phyloP scores from a whole-genome alignment of 306 rosid species.

The Corylus americana region DNA sequence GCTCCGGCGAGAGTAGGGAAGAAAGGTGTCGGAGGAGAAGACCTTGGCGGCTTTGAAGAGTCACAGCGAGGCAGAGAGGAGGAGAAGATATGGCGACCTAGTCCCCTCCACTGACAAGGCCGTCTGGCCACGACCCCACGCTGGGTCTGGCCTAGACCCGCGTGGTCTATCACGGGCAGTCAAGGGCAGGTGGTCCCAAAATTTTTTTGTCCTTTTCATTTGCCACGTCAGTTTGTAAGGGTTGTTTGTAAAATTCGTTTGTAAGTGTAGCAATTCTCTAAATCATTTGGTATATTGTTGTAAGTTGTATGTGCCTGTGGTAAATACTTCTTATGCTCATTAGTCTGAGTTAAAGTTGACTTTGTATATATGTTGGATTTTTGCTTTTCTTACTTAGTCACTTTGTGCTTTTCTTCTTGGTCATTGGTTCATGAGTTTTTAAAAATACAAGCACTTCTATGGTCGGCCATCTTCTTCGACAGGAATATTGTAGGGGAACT shows the following conservation, averaged over 20 bases:
- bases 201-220: too few species aligned
- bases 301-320: background rate
- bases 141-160: too few species aligned
- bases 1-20: slow-evolving; percentile 6
- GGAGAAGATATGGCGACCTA: slow-evolving; percentile 78
- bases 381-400: background rate
- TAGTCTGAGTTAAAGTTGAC: background rate
- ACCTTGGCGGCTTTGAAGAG: slow-evolving; percentile 73
- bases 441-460: background rate
- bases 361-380: background rate
- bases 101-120: slow-evolving; percentile 65
- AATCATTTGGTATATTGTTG: background rate
- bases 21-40: slow-evolving; percentile 58
- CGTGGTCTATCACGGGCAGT: too few species aligned
- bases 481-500: background rate
- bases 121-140: too few species aligned
- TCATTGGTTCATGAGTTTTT: background rate
- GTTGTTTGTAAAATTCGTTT: too few species aligned
- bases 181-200: too few species aligned
- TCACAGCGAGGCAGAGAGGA: slow-evolving; percentile 87
- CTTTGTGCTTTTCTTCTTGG: background rate
- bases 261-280: too few species aligned
- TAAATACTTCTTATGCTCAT: slow-evolving; percentile 1
- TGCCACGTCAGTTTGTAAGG: too few species aligned
- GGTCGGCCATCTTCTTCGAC: background rate